Evolutionary conservation across 1,284 basidiomycete genomes (phyloP), one percentile per base, ranked within the genome.

Genomic region (Moniliella sp.): DNA sequence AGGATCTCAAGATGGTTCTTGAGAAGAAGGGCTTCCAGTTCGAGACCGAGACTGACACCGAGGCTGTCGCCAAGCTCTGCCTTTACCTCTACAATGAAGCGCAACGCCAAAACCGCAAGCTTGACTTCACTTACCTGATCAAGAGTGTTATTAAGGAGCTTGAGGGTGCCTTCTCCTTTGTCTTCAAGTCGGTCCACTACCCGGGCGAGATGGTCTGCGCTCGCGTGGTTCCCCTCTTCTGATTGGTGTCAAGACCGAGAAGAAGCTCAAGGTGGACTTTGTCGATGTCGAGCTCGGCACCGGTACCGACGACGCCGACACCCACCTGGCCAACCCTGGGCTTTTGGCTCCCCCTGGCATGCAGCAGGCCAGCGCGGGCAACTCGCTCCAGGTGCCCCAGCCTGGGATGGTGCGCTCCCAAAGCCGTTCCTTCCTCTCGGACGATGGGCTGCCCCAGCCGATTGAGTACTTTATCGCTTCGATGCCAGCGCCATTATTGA

Each of bases 391-490:
- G 14, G 44, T 52, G 28, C 48, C 51, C 27, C 45, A 50, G 34
- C 37, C 43, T 28, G 46, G 45, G 66, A 75, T 94, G 38, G 72
- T 82, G 50, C 80, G 86, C n/a, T n/a, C n/a, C n/a, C n/a, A n/a
- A n/a, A n/a, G n/a, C n/a, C 78, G 91, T 18, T 86, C 88, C 18
- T 99, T 97, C 71, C 78, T 97, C 66, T 83, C 83, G 15, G 91
- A 97, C 58, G 86, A 93, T 63, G 91, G 91, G 39, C 75, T 88
- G 57, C 86, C 91, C 30, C 86, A 94, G 58, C 91, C 91, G 27
- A 97, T 99, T 65, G 91, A 99, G 61, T 99, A 88, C 71, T 97
- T 97, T 66, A 77, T 99, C 50, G 91, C 91, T 5, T 94, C 88
- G 91, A 99, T 57, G 88, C 91, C 17, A 68, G 79, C 26, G 91